Evolutionary conservation across 768 basidiomycete genomes (phyloP), one percentile per base, ranked within the genome.

Genomic region (Clitopilus hobsonii): DNA sequence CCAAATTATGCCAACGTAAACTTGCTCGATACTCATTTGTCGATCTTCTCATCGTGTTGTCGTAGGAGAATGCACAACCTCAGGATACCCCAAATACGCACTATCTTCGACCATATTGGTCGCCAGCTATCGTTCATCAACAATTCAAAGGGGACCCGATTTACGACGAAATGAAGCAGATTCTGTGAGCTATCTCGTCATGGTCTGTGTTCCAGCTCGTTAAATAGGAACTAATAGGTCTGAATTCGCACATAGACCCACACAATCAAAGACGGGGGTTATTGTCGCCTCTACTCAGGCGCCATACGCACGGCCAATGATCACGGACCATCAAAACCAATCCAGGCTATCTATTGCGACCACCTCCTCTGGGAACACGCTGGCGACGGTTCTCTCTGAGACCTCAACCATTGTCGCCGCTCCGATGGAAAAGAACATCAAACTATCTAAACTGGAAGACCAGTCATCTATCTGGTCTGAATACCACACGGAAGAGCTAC

Each of bases 381-480:
- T 51, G 27, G 47, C 23, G 6, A 52, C 51, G 48, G 38, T 28
- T 1, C 20, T 6, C 23, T 52, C 51, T 8, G 54, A 55, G 32
- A 52, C 54, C 13, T 52, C 55, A 26, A 54, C 52, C 47, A 57
- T 61, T 56, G 53, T 58, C 22, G 55, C 60, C 24, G 49, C 56
- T 53, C 62, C 56, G 22, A 10, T 57, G 14, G 60, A 47, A 56
- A 67, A 63, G 54, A 54, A 56, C 5, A 47, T 61, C 6, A 20
- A 58, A 22, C 51, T 55, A 2, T 56, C 57, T n/a, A 32, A 61
- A 26, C 54, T 68, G 32, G 66, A 70, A 54, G 68, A 72, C 55
- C 65, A 73, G 55, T 66, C 71, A 51, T 67, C 67, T 29, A 59
- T 68, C 16, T 83, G 81, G 83, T 73, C 78, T n/a, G 81, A 79